A percentile compares a stretch with the other conserved stretches of the same genome.
These are phyloP conservation scores for Nannochloropsis oceanica DNA, from an alignment of 108 stramenopile genomes.

Conservation along the genomic window DNA sequence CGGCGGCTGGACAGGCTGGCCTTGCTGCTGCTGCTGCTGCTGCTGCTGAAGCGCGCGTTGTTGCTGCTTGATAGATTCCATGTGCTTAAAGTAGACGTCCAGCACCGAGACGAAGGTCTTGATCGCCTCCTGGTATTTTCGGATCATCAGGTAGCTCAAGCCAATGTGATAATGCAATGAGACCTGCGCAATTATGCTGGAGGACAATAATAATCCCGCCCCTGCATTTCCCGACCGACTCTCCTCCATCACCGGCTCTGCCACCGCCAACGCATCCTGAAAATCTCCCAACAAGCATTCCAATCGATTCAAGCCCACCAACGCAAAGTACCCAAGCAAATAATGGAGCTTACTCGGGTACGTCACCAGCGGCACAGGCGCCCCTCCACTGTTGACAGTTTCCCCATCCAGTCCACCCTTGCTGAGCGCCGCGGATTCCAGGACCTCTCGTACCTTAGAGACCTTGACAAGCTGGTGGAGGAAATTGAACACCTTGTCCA, in stretches of 20 bases:
- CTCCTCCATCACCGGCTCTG: constrained; percentile 35
- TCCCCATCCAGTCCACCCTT: constrained; percentile 16
- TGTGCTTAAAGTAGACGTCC: constrained; percentile 27
- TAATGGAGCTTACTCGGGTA: constrained; percentile 8
- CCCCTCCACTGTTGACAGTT: neutral
- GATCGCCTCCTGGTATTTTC: constrained; percentile 80
- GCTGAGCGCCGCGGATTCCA: constrained; percentile 34
- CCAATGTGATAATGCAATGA: constrained; percentile 84
- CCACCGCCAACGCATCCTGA: constrained; percentile 49
- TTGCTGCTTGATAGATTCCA: constrained; percentile 16
- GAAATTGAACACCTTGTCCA: constrained; percentile 73
- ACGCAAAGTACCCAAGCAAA: constrained; percentile 72
- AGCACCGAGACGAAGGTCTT: constrained; percentile 47
- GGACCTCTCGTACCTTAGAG: constrained; percentile 43
- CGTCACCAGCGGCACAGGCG: neutral
- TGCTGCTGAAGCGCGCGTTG: neutral
- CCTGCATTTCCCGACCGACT: constrained; percentile 11
- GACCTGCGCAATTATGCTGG: constrained; percentile 57
- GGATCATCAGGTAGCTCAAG: constrained; percentile 74
- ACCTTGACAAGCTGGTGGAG: constrained; percentile 62
- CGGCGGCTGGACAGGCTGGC: neutral
- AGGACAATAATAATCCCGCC: constrained; percentile 28
- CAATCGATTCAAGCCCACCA: constrained; percentile 72
- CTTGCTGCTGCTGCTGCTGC: neutral
- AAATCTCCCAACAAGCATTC: constrained; percentile 93